Base-by-base conservation (phyloP, 805 yeast genomes). In the Candida ovalis region DNA sequence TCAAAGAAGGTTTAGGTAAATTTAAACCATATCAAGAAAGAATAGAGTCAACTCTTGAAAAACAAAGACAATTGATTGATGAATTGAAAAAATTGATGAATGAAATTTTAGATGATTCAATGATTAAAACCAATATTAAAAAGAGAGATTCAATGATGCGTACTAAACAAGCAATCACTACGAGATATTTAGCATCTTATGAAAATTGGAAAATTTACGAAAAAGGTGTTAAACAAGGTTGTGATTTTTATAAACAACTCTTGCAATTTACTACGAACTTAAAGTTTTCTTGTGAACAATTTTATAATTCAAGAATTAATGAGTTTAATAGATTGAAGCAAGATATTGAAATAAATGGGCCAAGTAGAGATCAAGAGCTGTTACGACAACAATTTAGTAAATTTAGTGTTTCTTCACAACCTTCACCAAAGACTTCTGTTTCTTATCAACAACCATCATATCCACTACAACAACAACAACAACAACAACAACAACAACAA, bases 1-100 rank as follows among this genome's bases (percentile, higher is more conserved):
- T 91, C 61, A 77, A 81, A 17, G 76, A 78, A 48, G 96, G 89
- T 62, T 69, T 92, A 53, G 78, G 75, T 43, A 92, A 92, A 65
- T 92, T 89, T 64, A 78, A 77, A 33, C 84, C 85, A 0, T 81
- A 80, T 53, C 81, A 81, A 44, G 73, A 76, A 2, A 78, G 95
- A 46, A 69, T 92, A 23, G 86, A 82, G 33, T 77, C 81, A 1
- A 78, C 91, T 10, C 74, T 85, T n/a, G 76, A 74, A 36, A 80
- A 81, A 45, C 96, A 91, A 63, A 73, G 75, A 22, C 66, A 68
- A 2, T 63, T 82, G 25, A 69, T 84, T 28, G 44, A 52, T 15
- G 59, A 57, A 7, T 67, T 79, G 45, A 75, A 78, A 61, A 67
- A 73, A 53, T 55, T 71, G 46, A 66, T 80, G 72, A 54, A 68